Base-by-base conservation (phyloP, 257 asterid species). In the Solanum clarkiae region DNA sequence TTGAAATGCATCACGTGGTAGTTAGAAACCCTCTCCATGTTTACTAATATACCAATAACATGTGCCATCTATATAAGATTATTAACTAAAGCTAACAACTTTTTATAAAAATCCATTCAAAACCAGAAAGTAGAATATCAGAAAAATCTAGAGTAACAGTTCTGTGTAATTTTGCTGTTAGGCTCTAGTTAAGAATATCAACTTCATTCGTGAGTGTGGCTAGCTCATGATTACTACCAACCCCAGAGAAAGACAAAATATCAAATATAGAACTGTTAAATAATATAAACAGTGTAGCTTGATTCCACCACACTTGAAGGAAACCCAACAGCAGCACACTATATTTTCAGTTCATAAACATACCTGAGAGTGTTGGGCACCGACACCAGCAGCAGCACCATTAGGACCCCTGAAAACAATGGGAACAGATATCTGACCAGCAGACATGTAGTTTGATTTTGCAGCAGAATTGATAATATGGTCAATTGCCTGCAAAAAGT, bases 351-450 rank as follows among this genome's bases (percentile, higher is more conserved):
- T 18, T 68, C 22, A 49, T 80, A 81, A 45, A 22, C 70, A 86
- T 92, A 95, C 99, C 94, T 95, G 98, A 3, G 97, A 95, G 84
- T 95, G 99, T 83, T 95, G 97, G 80, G 99, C 99, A 83, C 94
- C 99, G 53, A 95, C 99, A 40, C 99, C 98, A 81, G 99, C 97
- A 84, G 99, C 99, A 84, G 97, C 95, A 81, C 99, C 99, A 90
- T 95, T 95, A 49, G 98, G 99, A 18, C 98, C 99, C 91, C 99
- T 90, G 87, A 94, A 93, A 83, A 94, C 98, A 83, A 94, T 92
- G 59, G 99, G 97, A 86, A 92, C 98, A 17, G 91, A 88, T 86
- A 94, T 94, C 89, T 94, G 97, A 86, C 98, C 97, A 26, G 95
- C 90, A 65, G 98, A 94, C 99, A 94, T 95, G 93, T 95, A 94